Conservation (phyloP, 2,329 filamentous ascomycete species). For the Metarhizium rileyi region DNA sequence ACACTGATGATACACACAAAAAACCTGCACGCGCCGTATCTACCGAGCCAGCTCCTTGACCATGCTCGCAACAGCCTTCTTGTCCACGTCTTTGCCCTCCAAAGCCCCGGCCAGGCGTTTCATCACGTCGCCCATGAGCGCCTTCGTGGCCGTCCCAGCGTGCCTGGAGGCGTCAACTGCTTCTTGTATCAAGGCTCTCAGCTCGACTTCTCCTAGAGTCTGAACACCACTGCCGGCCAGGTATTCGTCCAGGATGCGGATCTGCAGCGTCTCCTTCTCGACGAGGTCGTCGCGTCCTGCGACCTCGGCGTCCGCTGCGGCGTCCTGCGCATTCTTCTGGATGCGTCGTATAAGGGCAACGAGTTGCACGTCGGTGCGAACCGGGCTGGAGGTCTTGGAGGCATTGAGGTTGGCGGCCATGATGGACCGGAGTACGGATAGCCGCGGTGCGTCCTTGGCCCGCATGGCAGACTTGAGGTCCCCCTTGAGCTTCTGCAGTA, state of each 20-base stretch:
- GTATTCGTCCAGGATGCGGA: slow-evolving; percentile 57
- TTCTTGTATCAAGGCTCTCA: slow-evolving; percentile 41
- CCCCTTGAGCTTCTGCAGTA: slow-evolving; percentile 41
- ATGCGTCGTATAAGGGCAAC: slow-evolving; percentile 58
- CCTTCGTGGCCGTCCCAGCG: slow-evolving; percentile 34
- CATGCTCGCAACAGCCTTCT: slow-evolving; percentile 47
- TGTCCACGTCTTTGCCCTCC: slow-evolving; percentile 56
- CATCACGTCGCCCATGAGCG: slow-evolving; percentile 51
- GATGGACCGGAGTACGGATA: slow-evolving; percentile 58
- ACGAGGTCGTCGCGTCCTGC: slow-evolving; percentile 60
- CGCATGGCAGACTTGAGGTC: slow-evolving; percentile 60
- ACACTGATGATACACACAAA: neutral
- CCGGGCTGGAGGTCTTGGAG: slow-evolving; percentile 61
- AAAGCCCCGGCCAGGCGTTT: slow-evolving; percentile 47
- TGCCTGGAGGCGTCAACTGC: slow-evolving; percentile 41
- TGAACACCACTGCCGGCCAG: slow-evolving; percentile 48
- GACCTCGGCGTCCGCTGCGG: slow-evolving; percentile 51
- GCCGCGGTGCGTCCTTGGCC: slow-evolving; percentile 52
- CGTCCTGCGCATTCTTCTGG: slow-evolving; percentile 45
- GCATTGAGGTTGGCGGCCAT: slow-evolving; percentile 65
- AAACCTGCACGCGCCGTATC: neutral
- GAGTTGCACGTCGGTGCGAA: slow-evolving; percentile 60
- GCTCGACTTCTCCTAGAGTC: slow-evolving; percentile 46
- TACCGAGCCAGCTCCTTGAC: slow-evolving; percentile 41
- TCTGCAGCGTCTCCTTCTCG: slow-evolving; percentile 58